These are phyloP conservation scores for Rosa chinensis DNA, from an alignment of 306 rosid genomes.

Conservation along the genomic window DNA sequence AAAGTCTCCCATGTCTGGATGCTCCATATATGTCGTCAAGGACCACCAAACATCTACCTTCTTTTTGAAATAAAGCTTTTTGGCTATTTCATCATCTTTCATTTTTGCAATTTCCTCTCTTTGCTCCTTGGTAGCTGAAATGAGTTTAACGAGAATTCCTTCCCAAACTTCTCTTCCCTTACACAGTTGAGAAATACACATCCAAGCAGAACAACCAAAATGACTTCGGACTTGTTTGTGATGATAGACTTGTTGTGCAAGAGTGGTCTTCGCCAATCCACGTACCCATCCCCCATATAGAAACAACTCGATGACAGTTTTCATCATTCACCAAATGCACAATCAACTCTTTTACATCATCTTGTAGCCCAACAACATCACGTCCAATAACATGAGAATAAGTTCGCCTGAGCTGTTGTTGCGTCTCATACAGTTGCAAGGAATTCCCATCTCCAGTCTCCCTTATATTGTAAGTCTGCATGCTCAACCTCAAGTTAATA, in stretches of 20 bases:
- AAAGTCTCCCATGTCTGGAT: not conserved
- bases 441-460: slow-evolving; percentile 18
- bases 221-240: not conserved
- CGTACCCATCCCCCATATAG: not conserved
- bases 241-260: not conserved
- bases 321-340: not conserved
- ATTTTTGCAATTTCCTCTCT: not conserved
- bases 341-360: not conserved
- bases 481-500: slow-evolving; percentile 33
- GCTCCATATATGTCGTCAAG: slow-evolving; percentile 20
- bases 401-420: slow-evolving; percentile 35
- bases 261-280: too few species aligned
- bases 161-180: slow-evolving; percentile 1
- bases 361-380: not conserved
- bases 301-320: not conserved
- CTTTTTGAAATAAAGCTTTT: not conserved
- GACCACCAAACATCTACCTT: slow-evolving; percentile 3
- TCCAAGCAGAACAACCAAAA: slow-evolving; percentile 15
- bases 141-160: not conserved
- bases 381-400: not conserved
- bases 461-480: slow-evolving; percentile 15
- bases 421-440: not conserved
- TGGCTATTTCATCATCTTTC: not conserved
- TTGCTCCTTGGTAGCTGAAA: slow-evolving; percentile 22
- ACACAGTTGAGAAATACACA: slow-evolving; percentile 10